Base-by-base conservation (phyloP, 768 basidiomycete genomes). In the Russula olivacea region DNA sequence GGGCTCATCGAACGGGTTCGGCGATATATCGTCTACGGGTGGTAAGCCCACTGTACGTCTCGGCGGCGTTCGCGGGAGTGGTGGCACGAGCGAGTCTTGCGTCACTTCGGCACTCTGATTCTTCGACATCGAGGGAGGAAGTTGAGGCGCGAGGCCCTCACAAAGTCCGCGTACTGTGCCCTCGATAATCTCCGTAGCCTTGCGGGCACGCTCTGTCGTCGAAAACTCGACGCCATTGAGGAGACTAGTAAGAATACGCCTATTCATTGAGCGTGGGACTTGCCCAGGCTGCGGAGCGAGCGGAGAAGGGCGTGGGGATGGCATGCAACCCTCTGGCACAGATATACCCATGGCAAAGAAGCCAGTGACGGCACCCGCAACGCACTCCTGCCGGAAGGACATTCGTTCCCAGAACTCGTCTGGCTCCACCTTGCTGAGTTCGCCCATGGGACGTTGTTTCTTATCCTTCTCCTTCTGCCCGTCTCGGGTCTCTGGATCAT, bases 351-450 rank as follows among this genome's bases (percentile, higher is more conserved):
- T 68, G n/a, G 83, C 82, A 72, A 98, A 98, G 77, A 99, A 99
- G 0, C 91, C 96, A 3, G 94, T 98, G 17, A 96, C 83, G 2
- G 91, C 89, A 2, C 95, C 94, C 40, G 87, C 82, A 50, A 89
- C 81, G 71, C 96, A 98, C 74, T 99, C 97, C 71, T 98, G 96
- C 30, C 97, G 82, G 74, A 91, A 96, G 45, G 88, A 92, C 89
- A 99, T 94, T 17, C 93, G 83, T 74, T 97, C 94, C 95, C 96
- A 99, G 74, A 95, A 99, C 71, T 97, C 95, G 45, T 88, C 88
- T 43, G 82, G 69, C 0, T 76, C 74, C 54, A 91, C 87, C 65
- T 77, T 81, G 17, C 72, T 76, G 57, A 91, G 76, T 69, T 86
- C 84, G 52, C 82, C 85, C 57, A 70, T 66, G 70, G 72, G 68